phyloP scores from a whole-genome alignment of 73 alveolate species.

The Stentor coeruleus region DNA sequence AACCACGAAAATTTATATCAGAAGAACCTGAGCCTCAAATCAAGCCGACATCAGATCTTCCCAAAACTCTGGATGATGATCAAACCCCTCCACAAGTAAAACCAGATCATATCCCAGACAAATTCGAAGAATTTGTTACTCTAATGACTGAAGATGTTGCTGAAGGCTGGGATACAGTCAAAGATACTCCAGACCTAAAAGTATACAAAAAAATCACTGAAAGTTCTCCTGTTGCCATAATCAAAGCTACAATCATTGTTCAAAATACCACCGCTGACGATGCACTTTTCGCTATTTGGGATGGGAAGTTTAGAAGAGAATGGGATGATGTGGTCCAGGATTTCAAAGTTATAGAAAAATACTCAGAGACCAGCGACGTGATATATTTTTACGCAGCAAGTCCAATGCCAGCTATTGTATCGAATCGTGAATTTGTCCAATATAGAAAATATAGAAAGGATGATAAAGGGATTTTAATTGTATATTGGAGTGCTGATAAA shows the following conservation, averaged over 20 bases:
- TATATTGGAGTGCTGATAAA: background rate
- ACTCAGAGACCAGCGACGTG: background rate
- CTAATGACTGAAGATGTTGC: background rate
- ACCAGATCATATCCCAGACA: too few species aligned
- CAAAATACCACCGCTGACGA: background rate
- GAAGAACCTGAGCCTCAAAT: too few species aligned
- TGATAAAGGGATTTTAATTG: background rate
- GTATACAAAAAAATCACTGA: background rate
- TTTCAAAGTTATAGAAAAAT: background rate
- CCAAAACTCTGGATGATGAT: too few species aligned
- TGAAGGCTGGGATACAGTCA: background rate
- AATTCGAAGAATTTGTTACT: too few species aligned
- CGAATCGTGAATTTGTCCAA: background rate
- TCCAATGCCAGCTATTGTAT: background rate
- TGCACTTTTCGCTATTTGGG: background rate
- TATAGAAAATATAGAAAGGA: background rate
- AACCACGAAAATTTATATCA: too few species aligned
- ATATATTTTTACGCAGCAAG: background rate
- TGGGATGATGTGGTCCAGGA: constrained; percentile 3
- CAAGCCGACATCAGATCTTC: too few species aligned
- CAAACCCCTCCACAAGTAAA: too few species aligned
- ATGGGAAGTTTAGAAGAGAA: background rate
- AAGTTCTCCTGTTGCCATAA: background rate
- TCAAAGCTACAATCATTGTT: background rate
- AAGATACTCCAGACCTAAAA: background rate